Percentiles rank a stretch among this genome's conserved stretches.
Evolutionary conservation across 2,329 filamentous ascomycete genomes (phyloP).

Genomic region (Trichoderma brevicompactum): DNA sequence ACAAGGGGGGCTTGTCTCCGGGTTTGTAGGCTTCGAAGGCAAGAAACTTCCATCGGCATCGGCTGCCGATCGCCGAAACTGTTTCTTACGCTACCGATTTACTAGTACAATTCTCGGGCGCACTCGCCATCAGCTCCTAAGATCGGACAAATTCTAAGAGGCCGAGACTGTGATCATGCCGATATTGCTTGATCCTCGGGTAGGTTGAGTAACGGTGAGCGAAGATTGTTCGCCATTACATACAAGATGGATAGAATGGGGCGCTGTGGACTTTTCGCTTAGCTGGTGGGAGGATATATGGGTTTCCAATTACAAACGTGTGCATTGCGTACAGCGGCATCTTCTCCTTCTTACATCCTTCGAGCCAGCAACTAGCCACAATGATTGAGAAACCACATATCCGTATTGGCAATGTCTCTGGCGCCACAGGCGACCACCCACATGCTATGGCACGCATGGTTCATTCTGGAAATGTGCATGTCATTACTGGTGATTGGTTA

Average conservation of each 20-base stretch:
- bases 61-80: not conserved
- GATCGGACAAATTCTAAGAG: not conserved
- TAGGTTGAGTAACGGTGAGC: not conserved
- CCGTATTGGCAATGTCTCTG: slow-evolving; percentile 43
- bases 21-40: not conserved
- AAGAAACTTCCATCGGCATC: not conserved
- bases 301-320: not conserved
- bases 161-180: not conserved
- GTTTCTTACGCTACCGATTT: not conserved
- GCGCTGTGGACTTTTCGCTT: not conserved
- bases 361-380: not conserved
- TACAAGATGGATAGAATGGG: slow-evolving; percentile 6
- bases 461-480: slow-evolving; percentile 40
- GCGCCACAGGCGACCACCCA: slow-evolving; percentile 42
- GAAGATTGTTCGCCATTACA: not conserved
- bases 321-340: not conserved
- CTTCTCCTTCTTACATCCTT: not conserved
- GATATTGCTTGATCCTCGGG: not conserved
- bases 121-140: not conserved
- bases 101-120: not conserved
- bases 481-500: slow-evolving; percentile 48
- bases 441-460: slow-evolving; percentile 43
- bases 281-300: not conserved
- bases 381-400: slow-evolving; percentile 40
- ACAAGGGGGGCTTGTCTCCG: too few species aligned